Conservation (phyloP, 139 green algal genomes). For the Picochlorum sp. region DNA sequence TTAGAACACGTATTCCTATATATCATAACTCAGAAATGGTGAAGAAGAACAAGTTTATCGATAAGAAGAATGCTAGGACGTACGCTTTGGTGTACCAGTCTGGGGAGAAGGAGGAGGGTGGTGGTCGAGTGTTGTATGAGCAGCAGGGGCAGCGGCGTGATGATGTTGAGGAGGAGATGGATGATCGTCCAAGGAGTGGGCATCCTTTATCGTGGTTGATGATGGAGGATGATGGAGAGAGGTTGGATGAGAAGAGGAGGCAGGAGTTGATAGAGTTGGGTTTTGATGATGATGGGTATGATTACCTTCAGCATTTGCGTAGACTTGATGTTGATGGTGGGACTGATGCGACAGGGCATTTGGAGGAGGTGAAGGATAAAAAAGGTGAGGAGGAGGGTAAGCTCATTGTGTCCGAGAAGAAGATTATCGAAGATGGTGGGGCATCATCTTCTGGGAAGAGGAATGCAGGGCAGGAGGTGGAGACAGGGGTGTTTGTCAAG, state of each 20-base stretch:
- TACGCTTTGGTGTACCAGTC: conserved; percentile 61
- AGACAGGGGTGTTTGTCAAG: conserved; percentile 29
- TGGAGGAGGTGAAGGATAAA: background rate
- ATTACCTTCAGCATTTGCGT: conserved; percentile 84
- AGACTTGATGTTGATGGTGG: conserved; percentile 19
- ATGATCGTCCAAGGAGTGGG: conserved; percentile 10
- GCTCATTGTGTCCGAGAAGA: background rate
- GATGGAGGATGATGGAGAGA: conserved; percentile 9
- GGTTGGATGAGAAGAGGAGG: conserved; percentile 39
- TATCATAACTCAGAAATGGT: conserved; percentile 29
- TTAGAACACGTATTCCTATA: background rate
- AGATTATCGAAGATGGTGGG: background rate
- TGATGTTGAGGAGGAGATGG: background rate
- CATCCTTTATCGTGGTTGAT: conserved; percentile 44
- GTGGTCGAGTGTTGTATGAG: conserved; percentile 35
- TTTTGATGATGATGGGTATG: conserved; percentile 93
- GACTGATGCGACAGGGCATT: conserved; percentile 18
- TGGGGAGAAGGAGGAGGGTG: background rate
- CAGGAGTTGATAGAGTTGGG: conserved; percentile 68
- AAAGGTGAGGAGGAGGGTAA: background rate
- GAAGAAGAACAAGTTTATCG: conserved; percentile 69
- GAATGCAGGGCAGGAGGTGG: background rate
- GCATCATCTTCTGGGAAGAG: background rate
- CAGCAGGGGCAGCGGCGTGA: conserved; percentile 3
- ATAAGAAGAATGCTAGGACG: conserved; percentile 70